phyloP scores from a whole-genome alignment of 805 yeast species.

The Zygosaccharomyces pseudorouxii region DNA sequence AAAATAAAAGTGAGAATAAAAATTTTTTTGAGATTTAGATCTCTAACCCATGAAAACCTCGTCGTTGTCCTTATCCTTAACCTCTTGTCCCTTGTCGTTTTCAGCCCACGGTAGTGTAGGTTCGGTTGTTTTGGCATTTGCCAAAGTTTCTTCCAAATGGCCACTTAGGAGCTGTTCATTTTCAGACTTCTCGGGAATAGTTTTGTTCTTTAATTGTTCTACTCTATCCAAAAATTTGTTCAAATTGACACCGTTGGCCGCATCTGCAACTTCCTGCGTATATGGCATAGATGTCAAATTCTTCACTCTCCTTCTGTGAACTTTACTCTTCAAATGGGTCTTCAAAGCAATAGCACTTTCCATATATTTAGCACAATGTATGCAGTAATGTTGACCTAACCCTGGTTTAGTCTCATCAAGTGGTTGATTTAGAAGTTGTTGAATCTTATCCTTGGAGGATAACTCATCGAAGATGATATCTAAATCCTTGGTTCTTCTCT shows the following conservation, averaged over 20 bases:
- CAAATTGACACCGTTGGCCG: slow-evolving; percentile 79
- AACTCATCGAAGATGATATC: slow-evolving; percentile 81
- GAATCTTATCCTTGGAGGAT: slow-evolving; percentile 56
- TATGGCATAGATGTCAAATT: slow-evolving; percentile 75
- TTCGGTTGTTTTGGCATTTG: slow-evolving; percentile 31
- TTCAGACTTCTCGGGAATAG: slow-evolving; percentile 44
- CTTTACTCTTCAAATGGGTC: slow-evolving; percentile 68
- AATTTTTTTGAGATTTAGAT: background rate
- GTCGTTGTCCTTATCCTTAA: slow-evolving; percentile 13
- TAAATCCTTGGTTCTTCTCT: slow-evolving; percentile 77
- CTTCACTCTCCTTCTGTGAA: slow-evolving; percentile 83
- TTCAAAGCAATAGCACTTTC: slow-evolving; percentile 71
- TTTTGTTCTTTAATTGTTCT: slow-evolving; percentile 50
- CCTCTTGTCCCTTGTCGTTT: slow-evolving; percentile 8
- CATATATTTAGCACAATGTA: slow-evolving; percentile 89
- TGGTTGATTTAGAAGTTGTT: slow-evolving; percentile 69
- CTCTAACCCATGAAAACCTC: slow-evolving; percentile 18
- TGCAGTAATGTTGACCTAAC: slow-evolving; percentile 88
- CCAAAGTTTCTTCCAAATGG: slow-evolving; percentile 27
- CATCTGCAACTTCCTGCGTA: slow-evolving; percentile 82
- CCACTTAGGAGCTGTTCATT: slow-evolving; percentile 39
- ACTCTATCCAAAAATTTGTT: slow-evolving; percentile 60
- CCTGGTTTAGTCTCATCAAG: slow-evolving; percentile 90
- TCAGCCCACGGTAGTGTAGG: slow-evolving; percentile 33
- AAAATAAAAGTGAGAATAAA: background rate